Evolutionary conservation across 1,284 basidiomycete genomes (phyloP), one percentile per base, ranked within the genome.

Genomic region (Cystobasidium sp.): DNA sequence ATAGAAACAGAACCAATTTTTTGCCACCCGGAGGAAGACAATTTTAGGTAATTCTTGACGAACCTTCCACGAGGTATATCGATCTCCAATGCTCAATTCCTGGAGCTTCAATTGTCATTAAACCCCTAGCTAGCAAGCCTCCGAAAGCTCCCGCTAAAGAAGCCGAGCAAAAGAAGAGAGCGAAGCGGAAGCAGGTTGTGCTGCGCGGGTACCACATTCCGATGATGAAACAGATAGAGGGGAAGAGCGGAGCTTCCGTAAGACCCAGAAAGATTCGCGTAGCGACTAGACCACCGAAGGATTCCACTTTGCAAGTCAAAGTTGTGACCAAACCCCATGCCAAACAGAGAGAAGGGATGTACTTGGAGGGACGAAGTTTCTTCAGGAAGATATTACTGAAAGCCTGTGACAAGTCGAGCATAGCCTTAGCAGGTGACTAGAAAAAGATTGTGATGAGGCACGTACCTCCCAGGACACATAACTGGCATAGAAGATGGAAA

Each of bases 251-350:
- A 22, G 53, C 53, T 31, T 55, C 53, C 16, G 53, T 55, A 24
- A 55, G 53, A 22, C 53, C 53, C 14, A 55, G 53, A 8, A 55
- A 55, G 53, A 55, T 55, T 55, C 53, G 53, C 4, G 53, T 55
- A 22, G 53, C 53, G 10, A 55, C 53, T 31, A 55, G 53, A 55
- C 53, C 53, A 12, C 53, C 53, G 22, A 55, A 55, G n/a, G 18
- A n/a, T 12, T 20, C 24, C 12, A 55, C 53, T 55, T 55, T 55
- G 53, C 53, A 55, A 3, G 53, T 55, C 53, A 55, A 7, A 8
- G 53, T 55, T 3, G 53, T 55, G n/a, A 55, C 53, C 53, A 55
- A 8, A 55, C 53, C 53, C 53, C 53, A 55, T 55, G 53, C 53
- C n/a, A 55, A 31, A 20, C 53, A 55, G 7, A 55, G 53, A 22